These are phyloP conservation scores for Musa beccarii DNA, from an alignment of 176 grass and related monocot species.

Conservation along the genomic window DNA sequence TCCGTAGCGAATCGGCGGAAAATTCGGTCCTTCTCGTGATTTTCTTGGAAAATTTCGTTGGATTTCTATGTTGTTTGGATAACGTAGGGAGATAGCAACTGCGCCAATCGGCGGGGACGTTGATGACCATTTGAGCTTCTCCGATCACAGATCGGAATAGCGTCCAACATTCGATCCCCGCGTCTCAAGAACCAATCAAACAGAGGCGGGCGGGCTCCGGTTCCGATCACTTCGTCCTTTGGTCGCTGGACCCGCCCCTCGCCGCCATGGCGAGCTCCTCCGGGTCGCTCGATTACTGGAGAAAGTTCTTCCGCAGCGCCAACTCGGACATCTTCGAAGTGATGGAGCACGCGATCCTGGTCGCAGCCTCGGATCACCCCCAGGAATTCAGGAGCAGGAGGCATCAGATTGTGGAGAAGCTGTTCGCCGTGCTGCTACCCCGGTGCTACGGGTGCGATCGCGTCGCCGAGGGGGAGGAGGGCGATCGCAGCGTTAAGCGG, in stretches of 20 bases:
- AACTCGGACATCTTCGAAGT: constrained; percentile 44
- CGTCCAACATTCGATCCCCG: background rate
- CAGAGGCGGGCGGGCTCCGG: too few species aligned
- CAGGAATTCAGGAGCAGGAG: constrained; percentile 33
- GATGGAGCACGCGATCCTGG: constrained; percentile 44
- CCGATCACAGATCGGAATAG: background rate
- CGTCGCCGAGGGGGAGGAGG: constrained; percentile 22
- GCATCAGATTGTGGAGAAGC: constrained; percentile 44
- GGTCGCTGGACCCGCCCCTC: background rate
- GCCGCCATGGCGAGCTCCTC: constrained; percentile 9
- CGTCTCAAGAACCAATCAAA: background rate
- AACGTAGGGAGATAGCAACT: background rate
- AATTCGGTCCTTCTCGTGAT: too few species aligned
- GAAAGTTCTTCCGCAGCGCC: constrained; percentile 40
- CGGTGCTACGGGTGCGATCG: constrained; percentile 3
- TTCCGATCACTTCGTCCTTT: background rate
- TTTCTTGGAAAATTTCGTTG: background rate
- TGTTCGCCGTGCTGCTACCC: constrained; percentile 40
- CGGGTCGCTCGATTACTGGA: constrained; percentile 43
- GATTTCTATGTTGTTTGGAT: background rate
- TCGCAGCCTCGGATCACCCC: constrained; percentile 38
- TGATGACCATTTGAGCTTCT: background rate
- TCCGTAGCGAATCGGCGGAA: too few species aligned
- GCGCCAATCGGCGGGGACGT: background rate
- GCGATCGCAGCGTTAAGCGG: constrained; percentile 37